Conservation (phyloP, 1,284 basidiomycete species). For the Inonotus obliquus region DNA sequence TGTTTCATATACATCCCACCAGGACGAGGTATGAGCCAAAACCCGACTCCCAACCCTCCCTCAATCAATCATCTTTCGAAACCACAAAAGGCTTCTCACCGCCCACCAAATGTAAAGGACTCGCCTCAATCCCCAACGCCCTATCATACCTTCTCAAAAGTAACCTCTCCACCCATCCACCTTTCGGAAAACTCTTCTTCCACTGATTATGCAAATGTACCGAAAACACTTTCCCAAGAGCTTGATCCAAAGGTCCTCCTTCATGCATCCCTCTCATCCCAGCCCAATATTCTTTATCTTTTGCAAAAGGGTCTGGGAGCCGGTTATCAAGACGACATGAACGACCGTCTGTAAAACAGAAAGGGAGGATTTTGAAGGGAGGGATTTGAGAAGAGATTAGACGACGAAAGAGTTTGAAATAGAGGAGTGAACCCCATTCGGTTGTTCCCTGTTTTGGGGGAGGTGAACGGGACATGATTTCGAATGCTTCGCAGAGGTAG, state of each 20-base stretch:
- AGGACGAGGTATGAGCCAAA: too few species aligned
- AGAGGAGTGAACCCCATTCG: conserved; percentile 89
- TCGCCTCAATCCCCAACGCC: conserved; percentile 11
- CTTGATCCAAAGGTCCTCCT: conserved; percentile 62
- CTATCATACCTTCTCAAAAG: conserved; percentile 60
- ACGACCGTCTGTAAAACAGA: conserved; percentile 86
- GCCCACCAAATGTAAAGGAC: neutral
- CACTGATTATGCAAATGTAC: conserved; percentile 94
- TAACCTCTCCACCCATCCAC: conserved; percentile 78
- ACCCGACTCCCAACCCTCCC: neutral
- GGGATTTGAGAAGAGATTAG: conserved; percentile 67
- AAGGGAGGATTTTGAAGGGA: conserved; percentile 88
- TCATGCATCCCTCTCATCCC: conserved; percentile 51
- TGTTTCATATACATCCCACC: too few species aligned
- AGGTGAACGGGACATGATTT: conserved; percentile 75
- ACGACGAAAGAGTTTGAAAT: conserved; percentile 82
- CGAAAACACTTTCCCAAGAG: conserved; percentile 71
- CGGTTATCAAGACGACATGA: conserved; percentile 89
- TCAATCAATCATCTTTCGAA: neutral
- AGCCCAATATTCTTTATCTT: conserved; percentile 62
- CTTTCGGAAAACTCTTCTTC: conserved; percentile 73
- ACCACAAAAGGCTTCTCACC: neutral
- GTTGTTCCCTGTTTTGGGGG: conserved; percentile 76
- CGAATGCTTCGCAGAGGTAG: conserved; percentile 92
- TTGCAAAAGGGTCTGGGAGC: conserved; percentile 81